These are phyloP conservation scores for Ceratobasidium sp. DNA, from an alignment of 1,284 basidiomycete genomes.

Conservation along the genomic window DNA sequence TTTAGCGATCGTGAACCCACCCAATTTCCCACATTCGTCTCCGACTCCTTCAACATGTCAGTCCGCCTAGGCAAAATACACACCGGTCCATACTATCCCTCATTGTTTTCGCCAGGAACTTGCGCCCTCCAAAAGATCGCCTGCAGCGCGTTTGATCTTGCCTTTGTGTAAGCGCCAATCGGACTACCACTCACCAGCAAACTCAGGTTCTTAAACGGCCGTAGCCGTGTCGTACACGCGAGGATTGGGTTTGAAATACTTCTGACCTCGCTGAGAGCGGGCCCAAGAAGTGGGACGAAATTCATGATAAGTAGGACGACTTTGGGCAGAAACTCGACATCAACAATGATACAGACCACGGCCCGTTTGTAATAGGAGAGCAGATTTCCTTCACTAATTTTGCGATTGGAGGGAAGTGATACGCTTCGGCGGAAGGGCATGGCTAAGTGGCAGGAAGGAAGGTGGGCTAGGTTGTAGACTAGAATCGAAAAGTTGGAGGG, in stretches of 20 bases:
- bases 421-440: background rate
- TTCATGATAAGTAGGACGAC: background rate
- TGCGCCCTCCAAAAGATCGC: slow-evolving; percentile 37
- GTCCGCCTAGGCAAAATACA: slow-evolving; percentile 40
- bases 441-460: background rate
- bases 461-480: background rate
- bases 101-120: slow-evolving; percentile 31
- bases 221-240: background rate
- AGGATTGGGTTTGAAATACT: background rate
- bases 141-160: background rate
- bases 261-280: background rate
- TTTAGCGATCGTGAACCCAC: slow-evolving; percentile 25
- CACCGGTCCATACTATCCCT: background rate
- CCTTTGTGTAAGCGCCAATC: background rate
- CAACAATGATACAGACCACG: background rate
- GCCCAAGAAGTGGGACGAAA: background rate
- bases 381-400: background rate
- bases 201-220: slow-evolving; percentile 41
- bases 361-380: slow-evolving; percentile 1
- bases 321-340: background rate
- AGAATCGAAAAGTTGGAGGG: background rate
- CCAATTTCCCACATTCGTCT: slow-evolving; percentile 16
- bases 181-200: background rate
- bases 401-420: background rate
- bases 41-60: slow-evolving; percentile 40